phyloP scores from a whole-genome alignment of 1,284 basidiomycete species.

The Mycosarcoma mackinlayi region DNA sequence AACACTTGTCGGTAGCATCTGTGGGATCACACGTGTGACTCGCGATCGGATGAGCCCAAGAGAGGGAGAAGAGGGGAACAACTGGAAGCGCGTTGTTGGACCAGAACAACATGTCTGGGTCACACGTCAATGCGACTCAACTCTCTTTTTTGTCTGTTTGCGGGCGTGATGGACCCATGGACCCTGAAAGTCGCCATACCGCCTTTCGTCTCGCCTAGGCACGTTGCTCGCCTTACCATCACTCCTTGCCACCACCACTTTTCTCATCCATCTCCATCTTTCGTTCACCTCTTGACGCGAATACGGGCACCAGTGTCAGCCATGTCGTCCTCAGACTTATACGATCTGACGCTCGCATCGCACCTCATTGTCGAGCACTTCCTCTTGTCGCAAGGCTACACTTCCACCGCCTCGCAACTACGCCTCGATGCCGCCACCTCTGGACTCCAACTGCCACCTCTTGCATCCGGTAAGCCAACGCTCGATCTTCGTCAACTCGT shows the following conservation, averaged over 20 bases:
- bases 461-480: neutral
- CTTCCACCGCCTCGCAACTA: constrained; percentile 27
- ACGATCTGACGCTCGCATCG: constrained; percentile 31
- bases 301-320: neutral
- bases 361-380: constrained; percentile 50
- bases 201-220: neutral
- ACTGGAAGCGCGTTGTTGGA: no score
- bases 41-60: no score
- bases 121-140: constrained; percentile 8
- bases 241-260: neutral
- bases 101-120: no score
- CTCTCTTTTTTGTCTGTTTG: neutral
- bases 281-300: neutral
- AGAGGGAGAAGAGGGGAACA: no score
- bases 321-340: constrained; percentile 29
- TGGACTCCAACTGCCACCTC: constrained; percentile 10
- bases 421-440: constrained; percentile 27
- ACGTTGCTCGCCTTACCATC: neutral
- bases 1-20: no score
- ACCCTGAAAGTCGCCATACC: constrained; percentile 28
- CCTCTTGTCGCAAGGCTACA: constrained; percentile 39
- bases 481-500: constrained; percentile 45
- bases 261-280: neutral
- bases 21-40: no score
- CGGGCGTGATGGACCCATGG: no score